These are phyloP conservation scores for Xylariaceae sp. DNA, from an alignment of 2,329 filamentous ascomycete species.

Conservation along the genomic window DNA sequence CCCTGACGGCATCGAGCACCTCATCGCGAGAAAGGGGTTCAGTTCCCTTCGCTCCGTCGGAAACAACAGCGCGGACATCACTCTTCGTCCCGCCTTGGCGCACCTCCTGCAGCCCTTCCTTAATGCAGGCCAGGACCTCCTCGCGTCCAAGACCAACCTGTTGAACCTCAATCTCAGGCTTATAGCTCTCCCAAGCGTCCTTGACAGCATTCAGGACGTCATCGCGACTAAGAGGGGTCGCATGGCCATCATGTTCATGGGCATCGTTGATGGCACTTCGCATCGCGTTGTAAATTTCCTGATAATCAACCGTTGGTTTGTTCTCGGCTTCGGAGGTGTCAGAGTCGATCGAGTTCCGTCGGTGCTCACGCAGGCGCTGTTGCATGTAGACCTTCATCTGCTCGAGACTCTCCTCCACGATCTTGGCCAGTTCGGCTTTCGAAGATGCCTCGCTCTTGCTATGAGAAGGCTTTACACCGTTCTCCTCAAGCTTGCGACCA, in stretches of 20 bases:
- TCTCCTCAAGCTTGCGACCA: conserved; percentile 76
- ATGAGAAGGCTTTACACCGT: conserved; percentile 40
- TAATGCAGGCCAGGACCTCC: conserved; percentile 80
- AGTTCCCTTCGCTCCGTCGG: conserved; percentile 72
- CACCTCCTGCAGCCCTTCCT: conserved; percentile 66
- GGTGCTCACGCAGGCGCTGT: conserved; percentile 68
- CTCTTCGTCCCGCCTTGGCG: conserved; percentile 66
- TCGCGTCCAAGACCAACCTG: conserved; percentile 87
- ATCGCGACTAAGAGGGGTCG: conserved; percentile 61
- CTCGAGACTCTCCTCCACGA: conserved; percentile 73
- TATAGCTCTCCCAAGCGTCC: conserved; percentile 90
- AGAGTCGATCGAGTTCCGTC: conserved; percentile 63
- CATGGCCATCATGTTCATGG: conserved; percentile 43
- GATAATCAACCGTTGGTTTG: conserved; percentile 63
- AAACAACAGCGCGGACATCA: conserved; percentile 77
- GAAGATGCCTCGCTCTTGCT: conserved; percentile 48
- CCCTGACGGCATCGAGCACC: conserved; percentile 74
- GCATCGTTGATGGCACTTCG: conserved; percentile 66
- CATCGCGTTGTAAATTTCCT: conserved; percentile 81
- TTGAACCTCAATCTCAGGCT: conserved; percentile 85
- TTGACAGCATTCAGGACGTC: conserved; percentile 82
- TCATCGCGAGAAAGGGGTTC: conserved; percentile 72
- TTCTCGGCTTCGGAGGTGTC: conserved; percentile 24
- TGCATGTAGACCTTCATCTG: conserved; percentile 84
- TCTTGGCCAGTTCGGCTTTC: conserved; percentile 66